These are phyloP conservation scores for Scutellaria barbata DNA, from an alignment of 257 asterid genomes.

Conservation along the genomic window DNA sequence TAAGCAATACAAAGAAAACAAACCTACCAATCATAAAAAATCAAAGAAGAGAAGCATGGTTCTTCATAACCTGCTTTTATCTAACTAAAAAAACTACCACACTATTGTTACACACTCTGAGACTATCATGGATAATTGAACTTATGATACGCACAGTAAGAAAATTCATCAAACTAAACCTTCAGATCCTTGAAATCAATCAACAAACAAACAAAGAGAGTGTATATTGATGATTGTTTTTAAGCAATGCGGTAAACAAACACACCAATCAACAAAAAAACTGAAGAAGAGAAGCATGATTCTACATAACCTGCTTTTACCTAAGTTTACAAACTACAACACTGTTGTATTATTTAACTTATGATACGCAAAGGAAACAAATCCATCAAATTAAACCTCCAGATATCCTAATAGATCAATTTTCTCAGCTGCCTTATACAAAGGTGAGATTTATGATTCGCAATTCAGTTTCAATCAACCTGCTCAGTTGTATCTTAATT, in stretches of 20 bases:
- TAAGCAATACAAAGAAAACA: slow-evolving; percentile 11
- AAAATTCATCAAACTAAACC: slow-evolving; percentile 21
- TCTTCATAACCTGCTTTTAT: slow-evolving; percentile 11
- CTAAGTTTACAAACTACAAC: background rate
- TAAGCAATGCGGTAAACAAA: too few species aligned
- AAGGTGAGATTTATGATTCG: slow-evolving; percentile 9
- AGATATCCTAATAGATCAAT: slow-evolving; percentile 26
- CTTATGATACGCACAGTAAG: background rate
- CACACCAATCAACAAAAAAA: too few species aligned
- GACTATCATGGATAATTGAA: slow-evolving; percentile 20
- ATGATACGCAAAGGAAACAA: background rate
- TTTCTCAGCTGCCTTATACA: slow-evolving; percentile 24
- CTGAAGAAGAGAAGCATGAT: too few species aligned
- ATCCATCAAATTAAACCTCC: slow-evolving; percentile 27
- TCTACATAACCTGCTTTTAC: too few species aligned
- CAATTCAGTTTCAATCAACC: slow-evolving; percentile 14
- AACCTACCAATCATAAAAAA: background rate
- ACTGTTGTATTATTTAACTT: slow-evolving; percentile 13
- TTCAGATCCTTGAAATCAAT: slow-evolving; percentile 1
- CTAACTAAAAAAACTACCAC: slow-evolving; percentile 16
- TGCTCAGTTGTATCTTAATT: slow-evolving; percentile 1
- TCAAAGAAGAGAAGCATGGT: slow-evolving; percentile 21
- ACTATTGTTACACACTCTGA: background rate
- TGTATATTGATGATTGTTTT: too few species aligned
- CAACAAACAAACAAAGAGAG: too few species aligned